Base-by-base conservation (phyloP, 2,329 filamentous ascomycete genomes). In the Epicoccum nigrum region DNA sequence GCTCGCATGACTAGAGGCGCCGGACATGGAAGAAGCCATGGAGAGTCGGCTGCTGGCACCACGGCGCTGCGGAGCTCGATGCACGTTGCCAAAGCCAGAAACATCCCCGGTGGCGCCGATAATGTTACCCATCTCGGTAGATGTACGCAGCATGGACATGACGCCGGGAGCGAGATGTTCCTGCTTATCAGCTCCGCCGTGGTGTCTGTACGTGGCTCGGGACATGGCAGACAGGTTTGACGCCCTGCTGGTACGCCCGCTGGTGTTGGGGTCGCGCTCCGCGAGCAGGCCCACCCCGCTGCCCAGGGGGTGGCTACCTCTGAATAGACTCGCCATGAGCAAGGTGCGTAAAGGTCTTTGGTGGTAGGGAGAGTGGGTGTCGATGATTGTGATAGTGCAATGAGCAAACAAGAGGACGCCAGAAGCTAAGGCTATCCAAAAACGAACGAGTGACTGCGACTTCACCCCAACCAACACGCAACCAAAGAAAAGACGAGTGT, bases 61-160 rank as follows among this genome's bases (percentile, higher is more conserved):
- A 16, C 58, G 54, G 37, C 72, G 68, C 42, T 71, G 70, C 49
- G 69, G 54, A 34, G 64, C 53, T 46, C 72, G 70, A 28, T 73
- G 70, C 44, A 73, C 63, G 40, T 65, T 68, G 20, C 74, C 71
- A 45, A 77, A 60, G 23, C 73, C 68, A 37, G 69, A 66, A 30
- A 65, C 67, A 62, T 67, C 59, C 43, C 73, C 72, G 5, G 69
- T 69, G 15, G 78, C 63, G 21, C 70, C 64, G 9, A 71, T 75
- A 39, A 80, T 67, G 54, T 79, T 74, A 42, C 77, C 77, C 40
- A 78, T 73, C 59, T 80, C 78, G 1, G 76, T 80, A 7, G 74
- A 75, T 9, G 77, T 80, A 51, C 76, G 75, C 47, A 80, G 75
- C 78, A 81, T 81, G 55, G 75, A 78, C 65, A 77, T 68, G 53